Evolutionary conservation across 768 basidiomycete species (phyloP), one percentile per base, ranked within the genome.

Genomic region (Leucosporidium yakuticum): DNA sequence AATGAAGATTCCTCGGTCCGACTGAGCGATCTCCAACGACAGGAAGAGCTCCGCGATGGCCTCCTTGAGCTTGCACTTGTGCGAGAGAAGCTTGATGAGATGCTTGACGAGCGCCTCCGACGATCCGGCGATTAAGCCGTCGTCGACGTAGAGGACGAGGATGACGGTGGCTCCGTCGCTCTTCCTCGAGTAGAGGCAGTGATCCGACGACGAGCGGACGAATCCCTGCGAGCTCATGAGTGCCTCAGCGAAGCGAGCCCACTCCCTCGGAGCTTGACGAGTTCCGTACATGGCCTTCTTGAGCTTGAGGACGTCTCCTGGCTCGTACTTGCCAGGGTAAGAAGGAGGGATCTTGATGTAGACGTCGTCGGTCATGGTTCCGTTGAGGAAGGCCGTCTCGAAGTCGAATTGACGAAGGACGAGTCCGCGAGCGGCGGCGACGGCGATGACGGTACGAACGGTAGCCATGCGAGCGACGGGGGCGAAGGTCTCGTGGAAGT

Each of bases 261-360:
- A 63, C 36, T 39, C 62, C 31, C 62, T 49, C 32, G 31, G 15
- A 19, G 62, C 62, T 27, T 63, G 62, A 31, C 54, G 53, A n/a
- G 34, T 39, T 1, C 62, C 62, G 62, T 63, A 63, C 50, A 63
- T 36, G 20, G 62, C 21, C 11, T 23, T 21, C 6, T 8, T 31
- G 29, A 63, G 32, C 36, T 63, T 63, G 50, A 63, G 51, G 29
- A 63, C 62, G 9, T 63, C 8, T 5, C 50, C 62, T 4, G 31
- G 11, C n/a, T n/a, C n/a, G n/a, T n/a, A n/a, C n/a, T n/a, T n/a
- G n/a, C n/a, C n/a, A n/a, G n/a, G n/a, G n/a, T n/a, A n/a, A n/a
- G n/a, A n/a, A n/a, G n/a, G n/a, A n/a, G n/a, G n/a, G n/a, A n/a
- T n/a, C n/a, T n/a, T n/a, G n/a, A n/a, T n/a, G n/a, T n/a, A n/a